Conservation (phyloP, 2,329 filamentous ascomycete genomes). For the Didymella arachidicola region DNA sequence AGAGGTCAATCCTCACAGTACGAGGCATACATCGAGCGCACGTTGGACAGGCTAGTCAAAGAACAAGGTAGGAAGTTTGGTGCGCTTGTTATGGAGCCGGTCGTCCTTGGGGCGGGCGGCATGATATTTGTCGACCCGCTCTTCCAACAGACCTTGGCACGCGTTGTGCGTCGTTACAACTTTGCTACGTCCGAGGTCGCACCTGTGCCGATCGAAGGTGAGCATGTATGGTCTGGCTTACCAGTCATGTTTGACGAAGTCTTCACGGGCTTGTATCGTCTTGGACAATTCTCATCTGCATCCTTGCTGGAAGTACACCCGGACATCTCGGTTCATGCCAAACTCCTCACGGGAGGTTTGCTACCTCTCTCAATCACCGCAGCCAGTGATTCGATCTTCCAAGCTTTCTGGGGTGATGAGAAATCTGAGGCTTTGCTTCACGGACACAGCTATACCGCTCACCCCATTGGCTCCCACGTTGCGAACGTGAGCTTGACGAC, state of each 20-base stretch:
- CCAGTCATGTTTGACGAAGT: constrained; percentile 87
- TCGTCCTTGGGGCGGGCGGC: constrained; percentile 81
- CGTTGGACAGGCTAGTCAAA: constrained; percentile 62
- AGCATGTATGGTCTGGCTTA: constrained; percentile 70
- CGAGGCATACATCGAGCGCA: constrained; percentile 64
- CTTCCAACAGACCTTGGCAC: constrained; percentile 76
- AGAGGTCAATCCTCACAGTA: constrained; percentile 59
- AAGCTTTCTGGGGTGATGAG: constrained; percentile 72
- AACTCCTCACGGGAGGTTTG: constrained; percentile 81
- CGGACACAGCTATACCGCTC: constrained; percentile 87
- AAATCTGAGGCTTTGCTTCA: constrained; percentile 83
- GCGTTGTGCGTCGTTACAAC: constrained; percentile 69
- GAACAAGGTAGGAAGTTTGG: constrained; percentile 72
- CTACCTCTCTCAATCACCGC: constrained; percentile 79
- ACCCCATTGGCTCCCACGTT: constrained; percentile 81
- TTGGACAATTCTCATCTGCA: constrained; percentile 74
- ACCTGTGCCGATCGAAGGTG: constrained; percentile 1
- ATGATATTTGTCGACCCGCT: constrained; percentile 87
- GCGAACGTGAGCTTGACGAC: constrained; percentile 70
- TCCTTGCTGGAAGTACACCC: constrained; percentile 73
- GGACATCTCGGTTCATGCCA: constrained; percentile 82
- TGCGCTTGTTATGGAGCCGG: constrained; percentile 79
- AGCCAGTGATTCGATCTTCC: constrained; percentile 76
- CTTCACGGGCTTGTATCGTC: constrained; percentile 83
- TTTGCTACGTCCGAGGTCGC: constrained; percentile 53